Percentiles rank a stretch among this genome's conserved stretches.
These are phyloP conservation scores for Triticum dicoccoides DNA, from an alignment of 176 grass and related monocot genomes.

Conservation along the genomic window DNA sequence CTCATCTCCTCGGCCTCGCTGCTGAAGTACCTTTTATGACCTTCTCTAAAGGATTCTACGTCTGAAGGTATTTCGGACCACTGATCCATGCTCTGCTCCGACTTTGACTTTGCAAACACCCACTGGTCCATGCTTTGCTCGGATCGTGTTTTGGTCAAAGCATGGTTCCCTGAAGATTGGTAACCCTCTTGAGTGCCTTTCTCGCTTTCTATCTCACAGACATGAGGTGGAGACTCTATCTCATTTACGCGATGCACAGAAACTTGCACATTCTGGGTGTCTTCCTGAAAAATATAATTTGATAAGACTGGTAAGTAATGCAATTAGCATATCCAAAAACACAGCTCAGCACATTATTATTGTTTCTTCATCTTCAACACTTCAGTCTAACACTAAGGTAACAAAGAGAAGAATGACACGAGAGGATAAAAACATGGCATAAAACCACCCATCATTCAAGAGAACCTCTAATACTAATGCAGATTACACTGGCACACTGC, in stretches of 20 bases:
- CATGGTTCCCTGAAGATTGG: conserved; percentile 48
- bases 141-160: conserved; percentile 53
- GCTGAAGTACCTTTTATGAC: conserved; percentile 39
- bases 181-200: conserved; percentile 48
- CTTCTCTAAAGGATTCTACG: conserved; percentile 59
- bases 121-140: conserved; percentile 79
- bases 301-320: conserved; percentile 17
- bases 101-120: conserved; percentile 74
- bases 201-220: conserved; percentile 58
- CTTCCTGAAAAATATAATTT: conserved; percentile 35
- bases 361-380: not conserved
- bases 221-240: conserved; percentile 47
- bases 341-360: not conserved
- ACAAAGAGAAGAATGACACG: not conserved
- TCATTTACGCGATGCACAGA: conserved; percentile 35
- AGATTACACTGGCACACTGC: not conserved
- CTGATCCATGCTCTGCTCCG: conserved; percentile 91
- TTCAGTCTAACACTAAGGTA: not conserved
- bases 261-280: conserved; percentile 13
- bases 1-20: conserved; percentile 53
- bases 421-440: not conserved
- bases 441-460: not conserved
- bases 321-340: not conserved
- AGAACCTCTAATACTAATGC: not conserved
- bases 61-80: conserved; percentile 84